A percentile compares a stretch with the other conserved stretches of the same genome.
Evolutionary conservation across 768 basidiomycete species (phyloP).

Genomic region (Tylopilus balloui): DNA sequence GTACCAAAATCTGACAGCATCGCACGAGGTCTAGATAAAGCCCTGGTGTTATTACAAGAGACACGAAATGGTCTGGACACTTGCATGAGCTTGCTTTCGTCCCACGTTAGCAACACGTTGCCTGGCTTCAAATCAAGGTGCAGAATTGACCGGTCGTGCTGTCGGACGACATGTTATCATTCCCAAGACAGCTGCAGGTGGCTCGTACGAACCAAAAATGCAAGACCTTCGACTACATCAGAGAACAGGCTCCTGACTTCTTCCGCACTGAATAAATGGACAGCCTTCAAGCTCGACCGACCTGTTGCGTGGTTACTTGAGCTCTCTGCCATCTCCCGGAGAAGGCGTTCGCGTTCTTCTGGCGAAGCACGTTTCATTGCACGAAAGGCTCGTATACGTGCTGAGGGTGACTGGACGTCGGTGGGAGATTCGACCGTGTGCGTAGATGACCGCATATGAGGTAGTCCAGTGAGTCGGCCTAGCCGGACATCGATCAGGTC

Average conservation of each 20-base stretch:
- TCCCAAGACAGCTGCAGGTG: not conserved
- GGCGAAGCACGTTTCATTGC: slow-evolving; percentile 62
- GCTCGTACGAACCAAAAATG: slow-evolving; percentile 63
- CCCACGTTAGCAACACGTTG: slow-evolving; percentile 89
- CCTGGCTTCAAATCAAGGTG: slow-evolving; percentile 94
- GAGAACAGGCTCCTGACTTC: slow-evolving; percentile 78
- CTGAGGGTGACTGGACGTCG: slow-evolving; percentile 54
- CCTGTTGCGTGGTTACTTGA: slow-evolving; percentile 21
- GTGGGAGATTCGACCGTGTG: slow-evolving; percentile 22
- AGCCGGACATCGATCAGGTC: slow-evolving; percentile 80
- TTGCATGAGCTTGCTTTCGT: slow-evolving; percentile 78
- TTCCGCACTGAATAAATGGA: slow-evolving; percentile 80
- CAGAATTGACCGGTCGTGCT: slow-evolving; percentile 82
- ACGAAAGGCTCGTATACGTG: slow-evolving; percentile 72
- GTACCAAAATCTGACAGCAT: slow-evolving; percentile 97
- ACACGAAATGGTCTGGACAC: slow-evolving; percentile 19
- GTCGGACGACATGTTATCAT: slow-evolving; percentile 6
- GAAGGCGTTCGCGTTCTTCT: slow-evolving; percentile 57
- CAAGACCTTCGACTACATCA: slow-evolving; percentile 83
- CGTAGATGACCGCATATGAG: slow-evolving; percentile 38
- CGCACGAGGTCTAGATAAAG: slow-evolving; percentile 65
- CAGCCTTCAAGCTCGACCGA: slow-evolving; percentile 54
- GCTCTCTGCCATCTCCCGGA: slow-evolving; percentile 44
- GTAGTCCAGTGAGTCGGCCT: slow-evolving; percentile 47
- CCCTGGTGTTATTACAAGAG: not conserved